Base-by-base conservation (phyloP, 2,329 filamentous ascomycete species). In the Elsinoe perseae region DNA sequence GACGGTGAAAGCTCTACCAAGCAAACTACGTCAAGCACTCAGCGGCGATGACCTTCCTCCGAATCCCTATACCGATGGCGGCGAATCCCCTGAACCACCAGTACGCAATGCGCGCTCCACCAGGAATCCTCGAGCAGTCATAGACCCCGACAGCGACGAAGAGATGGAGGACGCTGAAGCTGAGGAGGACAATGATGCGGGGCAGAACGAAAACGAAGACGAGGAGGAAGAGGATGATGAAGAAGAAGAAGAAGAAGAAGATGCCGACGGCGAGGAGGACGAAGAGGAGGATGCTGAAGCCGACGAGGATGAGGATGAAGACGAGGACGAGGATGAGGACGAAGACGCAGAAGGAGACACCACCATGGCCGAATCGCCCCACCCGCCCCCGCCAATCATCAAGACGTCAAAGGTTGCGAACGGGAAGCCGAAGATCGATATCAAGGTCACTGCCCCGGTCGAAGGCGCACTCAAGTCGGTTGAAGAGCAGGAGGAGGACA, bases 401-500 rank as follows among this genome's bases (percentile, higher is more conserved):
- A 64, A 64, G 42, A 46, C 50, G n/a, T n/a, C 42, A 18, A 25
- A 63, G 65, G 44, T 50, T 54, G n/a, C 48, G 20, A 7, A 36
- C 53, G 12, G 46, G 56, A 57, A 59, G 30, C 16, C 50, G n/a
- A 68, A 67, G 54, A 58, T 64, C 14, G 64, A 64, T 12, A 62
- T 69, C 27, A 63, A 61, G 16, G 66, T 69, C 46, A 62, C 64
- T 5, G 65, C 64, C 27, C 66, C 67, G 2, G 50, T 59, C 1
- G 57, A 57, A 46, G 63, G 63, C 14, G 59, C 65, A 2, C 63
- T 71, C 34, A 75, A 76, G 54, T 66, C 70, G 3, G 74, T 77
- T n/a, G 76, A 78, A 60, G 71, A 69, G 34, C 77, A 77, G 60
- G 77, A 80, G 58, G 68, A 79, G 65, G 73, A 78, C 16, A 75